These are phyloP conservation scores for Auricularia heimuer DNA, from an alignment of 768 basidiomycete genomes.

Conservation along the genomic window DNA sequence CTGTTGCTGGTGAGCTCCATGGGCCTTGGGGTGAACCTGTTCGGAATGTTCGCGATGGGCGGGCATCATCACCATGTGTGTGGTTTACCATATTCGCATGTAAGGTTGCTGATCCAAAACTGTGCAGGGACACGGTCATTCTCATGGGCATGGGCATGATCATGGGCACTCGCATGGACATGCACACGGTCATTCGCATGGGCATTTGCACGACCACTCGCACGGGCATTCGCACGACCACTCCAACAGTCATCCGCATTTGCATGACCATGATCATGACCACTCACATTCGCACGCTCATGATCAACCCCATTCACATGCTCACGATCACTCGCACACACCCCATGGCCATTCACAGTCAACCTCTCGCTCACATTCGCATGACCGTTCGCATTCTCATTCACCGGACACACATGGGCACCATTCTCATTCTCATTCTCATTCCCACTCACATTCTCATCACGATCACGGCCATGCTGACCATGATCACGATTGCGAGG, in stretches of 20 bases:
- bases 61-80: slow-evolving; percentile 82
- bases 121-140: slow-evolving; percentile 19
- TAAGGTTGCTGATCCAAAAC: not conserved
- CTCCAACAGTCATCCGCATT: slow-evolving; percentile 19
- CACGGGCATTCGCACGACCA: slow-evolving; percentile 16
- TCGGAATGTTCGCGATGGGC: slow-evolving; percentile 98
- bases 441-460: slow-evolving; percentile 12
- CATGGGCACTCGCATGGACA: not conserved
- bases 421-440: slow-evolving; percentile 12
- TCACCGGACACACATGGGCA: slow-evolving; percentile 14
- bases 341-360: slow-evolving; percentile 12
- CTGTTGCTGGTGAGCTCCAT: slow-evolving; percentile 80
- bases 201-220: slow-evolving; percentile 21
- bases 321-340: slow-evolving; percentile 15
- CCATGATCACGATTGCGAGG: not conserved
- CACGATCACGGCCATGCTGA: slow-evolving; percentile 15
- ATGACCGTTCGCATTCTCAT: slow-evolving; percentile 19
- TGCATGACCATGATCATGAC: slow-evolving; percentile 17
- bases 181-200: slow-evolving; percentile 20
- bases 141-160: slow-evolving; percentile 14
- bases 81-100: slow-evolving; percentile 9
- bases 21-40: slow-evolving; percentile 88
- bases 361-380: slow-evolving; percentile 13
- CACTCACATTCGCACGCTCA: slow-evolving; percentile 14
- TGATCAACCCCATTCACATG: slow-evolving; percentile 14